Evolutionary conservation across 129 eudicot species (phyloP), one percentile per base, ranked within the genome.

Genomic region (Lactuca saligna): DNA sequence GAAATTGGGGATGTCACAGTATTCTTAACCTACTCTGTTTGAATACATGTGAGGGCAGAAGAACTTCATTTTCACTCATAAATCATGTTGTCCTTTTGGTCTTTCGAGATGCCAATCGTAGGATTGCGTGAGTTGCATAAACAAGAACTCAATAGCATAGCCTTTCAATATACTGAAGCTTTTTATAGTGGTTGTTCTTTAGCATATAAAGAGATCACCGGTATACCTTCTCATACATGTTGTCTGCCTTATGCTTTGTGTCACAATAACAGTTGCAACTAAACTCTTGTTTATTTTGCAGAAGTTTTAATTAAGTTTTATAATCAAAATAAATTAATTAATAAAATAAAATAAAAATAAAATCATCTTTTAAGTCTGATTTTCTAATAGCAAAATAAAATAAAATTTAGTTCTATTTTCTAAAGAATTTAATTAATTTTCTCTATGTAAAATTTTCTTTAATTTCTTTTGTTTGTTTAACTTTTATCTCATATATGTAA

Each of bases 121-220:
- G 98, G 82, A 57, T 81, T 85, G 80, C 86, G 67, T 57, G 85
- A 60, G 62, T 82, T 77, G 86, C 94, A 88, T 72, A 80, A 84
- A 63, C 82, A 72, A 61, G 96, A 92, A 63, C 77, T 92, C 46
- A 56, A 69, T 77, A 17, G 64, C 87, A 61, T 87, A 92, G 29
- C 96, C 98, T 80, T 68, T 84, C 11, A 82, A 76, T 81, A 92
- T 96, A 42, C 42, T 79, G 38, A 88, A 82, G 76, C 86, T 88
- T 76, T 92, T 92, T 66, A 50, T 63, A 77, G 74, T 86, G 61
- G 96, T 94, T 57, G 56, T 82, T 67, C 63, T 78, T 51, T 83
- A 86, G 68, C 86, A 86, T 80, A 46, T 88, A 63, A 69, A 46
- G 55, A 76, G 70, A 74, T 86, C 91, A n/a, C 60, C 74, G 4